These are phyloP conservation scores for Knoxdaviesia proteae DNA, from an alignment of 2,329 filamentous ascomycete species.

Conservation along the genomic window DNA sequence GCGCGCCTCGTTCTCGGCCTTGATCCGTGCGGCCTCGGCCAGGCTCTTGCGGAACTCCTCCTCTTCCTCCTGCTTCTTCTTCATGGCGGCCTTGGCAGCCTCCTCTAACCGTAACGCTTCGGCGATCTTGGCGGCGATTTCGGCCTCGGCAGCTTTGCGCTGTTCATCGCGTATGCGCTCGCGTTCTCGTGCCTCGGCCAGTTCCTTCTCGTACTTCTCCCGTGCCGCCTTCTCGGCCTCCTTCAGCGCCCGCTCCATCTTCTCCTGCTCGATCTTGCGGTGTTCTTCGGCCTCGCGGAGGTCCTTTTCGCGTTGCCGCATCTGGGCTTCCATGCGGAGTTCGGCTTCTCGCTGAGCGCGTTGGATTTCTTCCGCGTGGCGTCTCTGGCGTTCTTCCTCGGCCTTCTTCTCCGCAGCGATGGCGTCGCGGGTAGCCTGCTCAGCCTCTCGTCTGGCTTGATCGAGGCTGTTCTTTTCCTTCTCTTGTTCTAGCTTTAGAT, in stretches of 20 bases:
- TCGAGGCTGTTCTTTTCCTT: conserved; percentile 18
- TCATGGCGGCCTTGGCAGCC: conserved; percentile 12
- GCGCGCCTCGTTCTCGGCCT: conserved; percentile 18
- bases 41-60: conserved; percentile 8
- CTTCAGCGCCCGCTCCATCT: conserved; percentile 6
- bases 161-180: conserved; percentile 8
- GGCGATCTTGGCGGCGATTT: too few relatives aligned
- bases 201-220: conserved; percentile 8
- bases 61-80: conserved; percentile 6
- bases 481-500: conserved; percentile 16
- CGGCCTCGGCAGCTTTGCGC: conserved; percentile 13
- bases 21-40: conserved; percentile 10
- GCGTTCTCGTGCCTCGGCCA: conserved; percentile 2
- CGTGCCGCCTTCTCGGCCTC: conserved; percentile 10
- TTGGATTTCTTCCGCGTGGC: conserved; percentile 6
- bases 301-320: background rate
- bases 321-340: conserved; percentile 9
- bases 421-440: conserved; percentile 20
- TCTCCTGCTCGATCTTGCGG: conserved; percentile 9
- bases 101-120: conserved; percentile 7
- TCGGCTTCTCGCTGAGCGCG: conserved; percentile 11
- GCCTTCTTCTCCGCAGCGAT: conserved; percentile 23
- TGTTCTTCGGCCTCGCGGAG: conserved; percentile 9
- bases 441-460: conserved; percentile 23
- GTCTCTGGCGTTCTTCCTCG: conserved; percentile 17